phyloP scores from a whole-genome alignment of 2,329 filamentous ascomycete species.

The Pseudopyricularia cyperi region DNA sequence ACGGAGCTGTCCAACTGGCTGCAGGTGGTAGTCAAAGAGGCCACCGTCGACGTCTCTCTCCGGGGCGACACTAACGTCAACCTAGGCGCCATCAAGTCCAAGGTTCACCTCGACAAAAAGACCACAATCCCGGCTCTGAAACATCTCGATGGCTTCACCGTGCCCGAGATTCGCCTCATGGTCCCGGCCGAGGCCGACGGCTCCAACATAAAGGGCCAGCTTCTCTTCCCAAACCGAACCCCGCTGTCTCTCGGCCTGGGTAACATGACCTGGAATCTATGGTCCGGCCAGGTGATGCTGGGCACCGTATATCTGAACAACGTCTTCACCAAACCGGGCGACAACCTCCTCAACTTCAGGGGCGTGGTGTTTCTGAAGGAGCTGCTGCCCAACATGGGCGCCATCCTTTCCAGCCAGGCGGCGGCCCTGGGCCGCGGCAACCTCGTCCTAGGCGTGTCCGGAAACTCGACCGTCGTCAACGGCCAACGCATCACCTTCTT shows the following conservation, averaged over 20 bases:
- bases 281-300: conserved; percentile 23
- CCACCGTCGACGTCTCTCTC: conserved; percentile 21
- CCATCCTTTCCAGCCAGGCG: conserved; percentile 23
- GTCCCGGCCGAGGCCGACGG: conserved; percentile 22
- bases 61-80: conserved; percentile 22
- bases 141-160: conserved; percentile 23
- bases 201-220: conserved; percentile 26
- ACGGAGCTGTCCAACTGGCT: conserved; percentile 26
- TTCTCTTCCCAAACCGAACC: conserved; percentile 31
- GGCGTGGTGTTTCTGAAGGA: conserved; percentile 26
- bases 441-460: conserved; percentile 25
- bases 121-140: conserved; percentile 24
- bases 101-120: conserved; percentile 25
- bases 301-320: conserved; percentile 25
- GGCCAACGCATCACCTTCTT: conserved; percentile 28
- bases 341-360: conserved; percentile 26
- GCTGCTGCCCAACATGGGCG: conserved; percentile 25
- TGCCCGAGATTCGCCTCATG: conserved; percentile 21
- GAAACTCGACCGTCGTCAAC: conserved; percentile 26
- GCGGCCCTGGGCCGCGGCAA: conserved; percentile 22
- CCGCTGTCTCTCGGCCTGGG: conserved; percentile 28
- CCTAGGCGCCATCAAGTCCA: conserved; percentile 24
- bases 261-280: conserved; percentile 30
- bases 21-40: conserved; percentile 22
- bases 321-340: conserved; percentile 25